These are phyloP conservation scores for Yamadazyma atmosphaerica DNA, from an alignment of 1,139 yeast genomes.

Conservation along the genomic window DNA sequence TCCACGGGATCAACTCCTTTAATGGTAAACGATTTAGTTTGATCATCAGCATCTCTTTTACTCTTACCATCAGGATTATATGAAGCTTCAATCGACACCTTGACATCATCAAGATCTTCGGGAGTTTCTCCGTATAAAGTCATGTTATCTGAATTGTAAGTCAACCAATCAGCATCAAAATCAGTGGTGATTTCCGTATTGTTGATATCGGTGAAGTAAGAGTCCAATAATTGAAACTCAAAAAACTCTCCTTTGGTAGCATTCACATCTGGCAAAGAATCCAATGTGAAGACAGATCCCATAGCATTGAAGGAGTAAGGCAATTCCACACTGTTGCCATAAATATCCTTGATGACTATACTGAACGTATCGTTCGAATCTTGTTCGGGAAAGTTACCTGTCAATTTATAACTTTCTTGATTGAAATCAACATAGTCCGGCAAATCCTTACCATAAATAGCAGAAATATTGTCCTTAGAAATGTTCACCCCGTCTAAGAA, in stretches of 20 bases:
- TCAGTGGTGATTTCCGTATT: conserved; percentile 51
- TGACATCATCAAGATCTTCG: conserved; percentile 46
- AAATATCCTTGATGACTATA: conserved; percentile 60
- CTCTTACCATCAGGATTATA: conserved; percentile 33
- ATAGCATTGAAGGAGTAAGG: conserved; percentile 52
- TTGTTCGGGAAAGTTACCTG: conserved; percentile 59
- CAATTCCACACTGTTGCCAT: conserved; percentile 62
- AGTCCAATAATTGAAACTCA: conserved; percentile 49
- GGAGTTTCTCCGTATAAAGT: conserved; percentile 76
- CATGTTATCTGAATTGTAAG: conserved; percentile 55
- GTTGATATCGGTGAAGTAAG: conserved; percentile 54
- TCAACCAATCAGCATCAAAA: conserved; percentile 59
- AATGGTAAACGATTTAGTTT: conserved; percentile 55
- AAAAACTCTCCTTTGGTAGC: conserved; percentile 66
- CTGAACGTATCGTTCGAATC: conserved; percentile 48
- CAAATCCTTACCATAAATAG: conserved; percentile 45
- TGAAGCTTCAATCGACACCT: conserved; percentile 55
- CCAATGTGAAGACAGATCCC: conserved; percentile 55
- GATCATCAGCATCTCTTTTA: conserved; percentile 20
- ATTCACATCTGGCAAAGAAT: conserved; percentile 54
- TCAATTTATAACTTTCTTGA: conserved; percentile 41
- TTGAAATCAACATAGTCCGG: conserved; percentile 64
- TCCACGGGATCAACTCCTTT: conserved; percentile 48
- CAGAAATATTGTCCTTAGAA: conserved; percentile 51
- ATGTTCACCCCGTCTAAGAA: conserved; percentile 59